These are phyloP conservation scores for Penicillium sp. DNA, from an alignment of 2,329 filamentous ascomycete genomes.

Conservation along the genomic window DNA sequence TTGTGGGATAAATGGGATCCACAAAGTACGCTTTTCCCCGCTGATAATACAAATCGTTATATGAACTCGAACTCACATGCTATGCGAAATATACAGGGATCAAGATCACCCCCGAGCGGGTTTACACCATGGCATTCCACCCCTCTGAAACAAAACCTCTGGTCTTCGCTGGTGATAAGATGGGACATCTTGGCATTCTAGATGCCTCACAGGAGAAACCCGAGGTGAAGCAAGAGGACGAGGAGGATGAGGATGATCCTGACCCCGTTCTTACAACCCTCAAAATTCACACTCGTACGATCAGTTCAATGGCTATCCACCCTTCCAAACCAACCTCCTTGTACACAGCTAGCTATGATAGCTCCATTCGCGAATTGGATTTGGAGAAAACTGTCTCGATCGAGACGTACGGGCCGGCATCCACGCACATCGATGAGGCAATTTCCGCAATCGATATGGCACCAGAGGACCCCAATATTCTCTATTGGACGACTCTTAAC, in stretches of 20 bases:
- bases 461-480: conserved; percentile 64
- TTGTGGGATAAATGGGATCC: conserved; percentile 84
- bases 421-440: conserved; percentile 69
- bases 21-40: conserved; percentile 56
- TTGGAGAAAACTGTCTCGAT: conserved; percentile 74
- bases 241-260: conserved; percentile 62
- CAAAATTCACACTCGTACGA: conserved; percentile 86
- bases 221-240: conserved; percentile 50
- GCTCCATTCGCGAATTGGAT: conserved; percentile 83
- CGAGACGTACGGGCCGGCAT: conserved; percentile 75
- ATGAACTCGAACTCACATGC: conserved; percentile 1
- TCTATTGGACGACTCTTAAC: conserved; percentile 85
- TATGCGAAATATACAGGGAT: conserved; percentile 59
- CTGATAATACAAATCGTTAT: not conserved
- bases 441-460: conserved; percentile 84
- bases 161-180: conserved; percentile 91
- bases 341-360: conserved; percentile 88
- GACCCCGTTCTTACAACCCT: conserved; percentile 84
- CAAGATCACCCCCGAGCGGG: conserved; percentile 83
- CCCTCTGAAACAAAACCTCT: conserved; percentile 82
- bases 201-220: conserved; percentile 63
- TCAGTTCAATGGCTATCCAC: conserved; percentile 78
- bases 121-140: conserved; percentile 87
- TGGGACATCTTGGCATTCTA: conserved; percentile 86
- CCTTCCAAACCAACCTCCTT: conserved; percentile 71